These are phyloP conservation scores for Vachellia pachyceras DNA, from an alignment of 306 rosid genomes.

Conservation along the genomic window DNA sequence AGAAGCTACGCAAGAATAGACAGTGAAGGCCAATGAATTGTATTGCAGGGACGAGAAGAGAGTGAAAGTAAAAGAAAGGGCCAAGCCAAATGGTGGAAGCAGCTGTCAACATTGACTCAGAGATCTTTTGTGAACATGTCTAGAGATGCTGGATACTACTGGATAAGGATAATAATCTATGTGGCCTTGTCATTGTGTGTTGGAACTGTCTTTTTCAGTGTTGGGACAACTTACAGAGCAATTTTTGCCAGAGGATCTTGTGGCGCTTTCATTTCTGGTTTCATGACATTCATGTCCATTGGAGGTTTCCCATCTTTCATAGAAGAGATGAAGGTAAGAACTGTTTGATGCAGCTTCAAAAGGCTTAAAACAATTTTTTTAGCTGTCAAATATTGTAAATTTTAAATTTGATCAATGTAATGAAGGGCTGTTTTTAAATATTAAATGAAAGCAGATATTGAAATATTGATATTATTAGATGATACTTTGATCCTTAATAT, in stretches of 20 bases:
- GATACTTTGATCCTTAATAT: no score
- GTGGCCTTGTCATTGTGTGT: constrained; percentile 69
- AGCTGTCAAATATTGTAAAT: background rate
- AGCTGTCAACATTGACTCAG: constrained; percentile 66
- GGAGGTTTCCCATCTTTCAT: constrained; percentile 97
- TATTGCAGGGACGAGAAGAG: constrained; percentile 56
- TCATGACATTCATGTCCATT: constrained; percentile 95
- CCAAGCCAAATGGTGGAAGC: constrained; percentile 85
- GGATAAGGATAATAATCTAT: constrained; percentile 79
- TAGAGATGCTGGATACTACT: constrained; percentile 89
- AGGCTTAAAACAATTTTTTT: background rate
- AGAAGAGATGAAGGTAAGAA: constrained; percentile 88
- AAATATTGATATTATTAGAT: background rate
- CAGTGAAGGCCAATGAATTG: background rate
- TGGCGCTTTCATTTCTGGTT: constrained; percentile 83
- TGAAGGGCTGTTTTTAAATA: background rate
- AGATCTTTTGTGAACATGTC: constrained; percentile 90
- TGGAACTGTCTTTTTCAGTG: constrained; percentile 67
- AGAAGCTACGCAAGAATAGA: background rate
- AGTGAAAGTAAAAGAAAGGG: constrained; percentile 52
- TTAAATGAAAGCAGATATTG: background rate
- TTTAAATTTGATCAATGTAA: background rate
- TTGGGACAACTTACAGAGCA: constrained; percentile 68
- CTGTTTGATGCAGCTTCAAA: background rate
- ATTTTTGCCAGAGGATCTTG: constrained; percentile 89